Evolutionary conservation across 2,329 filamentous ascomycete genomes (phyloP).

Genomic region (Calonectria ilicicola): DNA sequence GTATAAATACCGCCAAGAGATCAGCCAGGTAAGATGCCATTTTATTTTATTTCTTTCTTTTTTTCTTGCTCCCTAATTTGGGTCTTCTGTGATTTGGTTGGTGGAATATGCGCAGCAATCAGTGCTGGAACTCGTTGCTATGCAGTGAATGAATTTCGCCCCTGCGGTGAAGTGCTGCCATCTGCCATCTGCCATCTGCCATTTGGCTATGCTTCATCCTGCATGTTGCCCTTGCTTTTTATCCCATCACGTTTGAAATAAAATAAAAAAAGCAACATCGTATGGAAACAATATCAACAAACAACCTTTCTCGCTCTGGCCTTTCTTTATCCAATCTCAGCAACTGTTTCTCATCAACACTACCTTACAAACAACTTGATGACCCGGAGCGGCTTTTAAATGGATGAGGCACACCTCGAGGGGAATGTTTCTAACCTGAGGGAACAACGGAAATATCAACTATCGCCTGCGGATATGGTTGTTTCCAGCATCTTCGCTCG

Average conservation of each 20-base stretch:
- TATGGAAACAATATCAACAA: neutral
- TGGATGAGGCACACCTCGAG: neutral
- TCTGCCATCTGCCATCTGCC: neutral
- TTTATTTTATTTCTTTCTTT: neutral
- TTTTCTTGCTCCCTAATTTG: neutral
- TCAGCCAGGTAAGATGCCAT: conserved; percentile 82
- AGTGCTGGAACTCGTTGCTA: neutral
- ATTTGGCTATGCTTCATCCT: neutral
- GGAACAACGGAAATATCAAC: no score
- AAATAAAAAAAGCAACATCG: neutral
- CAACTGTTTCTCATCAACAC: neutral
- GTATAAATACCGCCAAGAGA: conserved; percentile 95
- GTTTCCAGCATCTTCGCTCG: neutral
- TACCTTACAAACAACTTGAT: neutral
- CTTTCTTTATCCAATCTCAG: no score
- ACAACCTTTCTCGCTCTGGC: no score
- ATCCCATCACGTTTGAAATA: neutral
- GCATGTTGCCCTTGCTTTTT: neutral
- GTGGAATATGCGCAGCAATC: neutral
- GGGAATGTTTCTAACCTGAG: no score
- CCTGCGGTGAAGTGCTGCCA: neutral
- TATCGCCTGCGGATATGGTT: neutral
- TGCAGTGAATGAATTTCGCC: neutral
- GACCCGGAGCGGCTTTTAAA: neutral
- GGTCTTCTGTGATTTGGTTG: neutral